Percentiles rank a stretch among this genome's conserved stretches.
Evolutionary conservation across 768 basidiomycete species (phyloP).

Genomic region (Suillus brevipes): DNA sequence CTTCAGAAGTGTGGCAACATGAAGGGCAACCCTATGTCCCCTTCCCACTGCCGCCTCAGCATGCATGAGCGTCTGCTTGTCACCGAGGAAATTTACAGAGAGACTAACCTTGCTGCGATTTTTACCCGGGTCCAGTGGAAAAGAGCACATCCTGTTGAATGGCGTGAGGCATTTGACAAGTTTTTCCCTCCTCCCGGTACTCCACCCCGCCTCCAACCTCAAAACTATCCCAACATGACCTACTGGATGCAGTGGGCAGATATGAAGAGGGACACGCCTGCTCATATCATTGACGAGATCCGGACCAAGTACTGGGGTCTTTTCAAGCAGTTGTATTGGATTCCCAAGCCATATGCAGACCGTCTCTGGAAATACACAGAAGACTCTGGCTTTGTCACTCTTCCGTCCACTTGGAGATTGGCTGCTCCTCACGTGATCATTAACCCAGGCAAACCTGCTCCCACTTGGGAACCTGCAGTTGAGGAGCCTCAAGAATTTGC

Average conservation of each 20-base stretch:
- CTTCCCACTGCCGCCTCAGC: not conserved
- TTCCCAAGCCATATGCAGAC: not conserved
- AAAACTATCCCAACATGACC: not conserved
- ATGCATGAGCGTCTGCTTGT: not conserved
- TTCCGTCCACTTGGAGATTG: not conserved
- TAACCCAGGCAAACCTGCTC: not conserved
- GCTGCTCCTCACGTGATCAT: not conserved
- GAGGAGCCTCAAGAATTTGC: too few species aligned
- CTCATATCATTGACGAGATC: not conserved
- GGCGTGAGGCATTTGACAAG: not conserved
- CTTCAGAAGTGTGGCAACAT: constrained; percentile 6
- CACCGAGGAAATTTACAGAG: not conserved
- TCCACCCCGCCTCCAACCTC: not conserved
- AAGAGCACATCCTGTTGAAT: not conserved
- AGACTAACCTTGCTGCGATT: not conserved
- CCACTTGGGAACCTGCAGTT: not conserved
- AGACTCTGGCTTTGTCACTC: not conserved
- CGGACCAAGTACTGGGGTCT: not conserved
- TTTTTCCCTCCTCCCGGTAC: not conserved
- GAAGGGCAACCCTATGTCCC: not conserved
- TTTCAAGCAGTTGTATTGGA: constrained; percentile 1
- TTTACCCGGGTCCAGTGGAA: not conserved
- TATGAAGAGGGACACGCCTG: not conserved
- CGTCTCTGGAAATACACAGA: constrained; percentile 1
- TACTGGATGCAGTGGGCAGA: not conserved